phyloP scores from a whole-genome alignment of 345 rosid species.

The Pugionium cornutum region DNA sequence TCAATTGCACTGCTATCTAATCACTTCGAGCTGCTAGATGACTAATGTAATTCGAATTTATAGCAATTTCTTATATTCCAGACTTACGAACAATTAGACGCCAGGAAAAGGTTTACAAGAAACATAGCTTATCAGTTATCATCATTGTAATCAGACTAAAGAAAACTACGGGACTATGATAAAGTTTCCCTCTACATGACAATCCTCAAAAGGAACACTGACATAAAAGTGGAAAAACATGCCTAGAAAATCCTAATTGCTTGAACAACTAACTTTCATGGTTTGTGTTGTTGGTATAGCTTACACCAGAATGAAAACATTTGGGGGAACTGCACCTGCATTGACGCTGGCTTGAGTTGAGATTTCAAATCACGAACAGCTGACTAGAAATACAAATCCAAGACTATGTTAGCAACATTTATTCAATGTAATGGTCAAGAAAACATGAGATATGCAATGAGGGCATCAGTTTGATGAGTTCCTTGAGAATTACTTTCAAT shows the following conservation, averaged over 20 bases:
- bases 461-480: not conserved
- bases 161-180: constrained; percentile 10
- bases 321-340: constrained; percentile 65
- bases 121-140: not conserved
- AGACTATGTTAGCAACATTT: not conserved
- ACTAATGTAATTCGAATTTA: not conserved
- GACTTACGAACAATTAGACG: not conserved
- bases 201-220: not conserved
- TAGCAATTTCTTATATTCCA: not conserved
- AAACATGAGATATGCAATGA: not conserved
- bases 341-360: constrained; percentile 94
- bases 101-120: constrained; percentile 3
- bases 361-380: constrained; percentile 91
- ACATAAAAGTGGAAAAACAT: not conserved
- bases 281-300: not conserved
- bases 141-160: not conserved
- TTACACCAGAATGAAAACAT: not conserved
- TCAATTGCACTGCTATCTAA: not conserved
- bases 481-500: constrained; percentile 56
- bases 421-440: not conserved
- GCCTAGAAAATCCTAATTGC: not conserved
- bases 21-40: constrained; percentile 9
- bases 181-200: constrained; percentile 19
- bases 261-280: constrained; percentile 4
- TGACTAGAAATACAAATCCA: constrained; percentile 53